Evolutionary conservation across 2,329 filamentous ascomycete species (phyloP), one percentile per base, ranked within the genome.

Genomic region (Ophiocordyceps camponoti-floridani): DNA sequence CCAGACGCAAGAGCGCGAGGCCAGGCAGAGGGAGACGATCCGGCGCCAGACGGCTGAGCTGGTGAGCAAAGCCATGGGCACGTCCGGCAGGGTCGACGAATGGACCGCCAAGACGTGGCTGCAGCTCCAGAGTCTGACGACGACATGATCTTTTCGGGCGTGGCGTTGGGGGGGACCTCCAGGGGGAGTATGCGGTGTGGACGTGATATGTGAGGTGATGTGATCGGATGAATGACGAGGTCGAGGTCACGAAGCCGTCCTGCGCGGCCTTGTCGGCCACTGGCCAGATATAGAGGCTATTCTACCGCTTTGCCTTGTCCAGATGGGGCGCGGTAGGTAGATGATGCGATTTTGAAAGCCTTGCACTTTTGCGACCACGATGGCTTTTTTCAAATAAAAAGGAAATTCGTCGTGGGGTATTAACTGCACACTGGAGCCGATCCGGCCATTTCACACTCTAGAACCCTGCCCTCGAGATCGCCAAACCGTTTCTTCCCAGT

Each of bases 1-100:
- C 45, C 66, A 68, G n/a, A 57, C 68, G 11, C 63, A 70, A 50
- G 66, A 71, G 48, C 59, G 63, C 30, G 68, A 70, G 50, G 63
- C 62, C 6, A 64, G 69, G 61, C 65, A 68, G 47, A 64, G 63
- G 48, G 61, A 68, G 50, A 58, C 60, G 18, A 58, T 64, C 37
- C 66, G 73, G 45, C 53, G 62, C 42, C 59, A 66, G 45, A 61
- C 65, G 42, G 62, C 62, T 9, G 63, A 65, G 40, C 54, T 70
- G 30, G 50, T 72, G 7, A 58, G 53, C 41, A 65, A 63, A 46
- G 62, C 63, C 3, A 57, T 60, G 8, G 62, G 62, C 9, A 54
- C 57, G 9, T 57, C 60, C 13, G 60, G 58, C 1, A 57, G 62
- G 46, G 55, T 58, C 11, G 57, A 62, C 26, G 56, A 64, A 47